phyloP scores from a whole-genome alignment of 106 monocot species.

The Alisma plantagoaquatica region DNA sequence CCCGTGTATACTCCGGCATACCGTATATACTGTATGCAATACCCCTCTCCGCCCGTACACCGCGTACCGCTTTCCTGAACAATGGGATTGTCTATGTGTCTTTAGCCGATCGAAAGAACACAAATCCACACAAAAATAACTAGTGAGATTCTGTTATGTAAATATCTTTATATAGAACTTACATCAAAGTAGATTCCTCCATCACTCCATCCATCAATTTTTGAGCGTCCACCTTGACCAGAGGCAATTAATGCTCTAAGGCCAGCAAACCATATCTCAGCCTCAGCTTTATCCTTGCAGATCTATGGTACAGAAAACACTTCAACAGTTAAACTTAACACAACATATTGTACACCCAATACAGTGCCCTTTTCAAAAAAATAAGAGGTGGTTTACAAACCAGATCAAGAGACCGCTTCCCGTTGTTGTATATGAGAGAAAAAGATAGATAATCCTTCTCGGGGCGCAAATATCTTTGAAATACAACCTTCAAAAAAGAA shows the following conservation, averaged over 20 bases:
- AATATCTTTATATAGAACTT: slow-evolving; percentile 13
- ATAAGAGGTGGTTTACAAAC: slow-evolving; percentile 15
- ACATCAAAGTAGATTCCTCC: slow-evolving; percentile 45
- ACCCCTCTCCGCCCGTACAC: too few species aligned
- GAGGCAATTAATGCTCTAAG: slow-evolving; percentile 60
- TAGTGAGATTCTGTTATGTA: too few species aligned
- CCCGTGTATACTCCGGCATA: too few species aligned
- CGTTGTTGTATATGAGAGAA: slow-evolving; percentile 69
- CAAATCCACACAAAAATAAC: background rate
- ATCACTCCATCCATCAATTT: slow-evolving; percentile 73
- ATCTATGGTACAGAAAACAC: slow-evolving; percentile 38
- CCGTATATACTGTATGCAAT: too few species aligned
- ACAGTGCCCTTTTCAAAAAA: slow-evolving; percentile 6
- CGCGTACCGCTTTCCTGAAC: too few species aligned
- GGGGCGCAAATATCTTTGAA: slow-evolving; percentile 64
- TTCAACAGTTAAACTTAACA: slow-evolving; percentile 11
- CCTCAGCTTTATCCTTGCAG: slow-evolving; percentile 91
- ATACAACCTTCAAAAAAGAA: slow-evolving; percentile 41
- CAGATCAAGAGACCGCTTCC: slow-evolving; percentile 83
- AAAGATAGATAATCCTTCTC: slow-evolving; percentile 77
- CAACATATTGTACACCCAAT: background rate
- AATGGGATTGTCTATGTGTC: too few species aligned
- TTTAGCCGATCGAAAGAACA: too few species aligned
- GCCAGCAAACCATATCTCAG: slow-evolving; percentile 70
- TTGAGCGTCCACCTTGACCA: slow-evolving; percentile 44